Evolutionary conservation across 805 yeast genomes (phyloP).

Genomic region (Sugiyamaella mastotermitis): DNA sequence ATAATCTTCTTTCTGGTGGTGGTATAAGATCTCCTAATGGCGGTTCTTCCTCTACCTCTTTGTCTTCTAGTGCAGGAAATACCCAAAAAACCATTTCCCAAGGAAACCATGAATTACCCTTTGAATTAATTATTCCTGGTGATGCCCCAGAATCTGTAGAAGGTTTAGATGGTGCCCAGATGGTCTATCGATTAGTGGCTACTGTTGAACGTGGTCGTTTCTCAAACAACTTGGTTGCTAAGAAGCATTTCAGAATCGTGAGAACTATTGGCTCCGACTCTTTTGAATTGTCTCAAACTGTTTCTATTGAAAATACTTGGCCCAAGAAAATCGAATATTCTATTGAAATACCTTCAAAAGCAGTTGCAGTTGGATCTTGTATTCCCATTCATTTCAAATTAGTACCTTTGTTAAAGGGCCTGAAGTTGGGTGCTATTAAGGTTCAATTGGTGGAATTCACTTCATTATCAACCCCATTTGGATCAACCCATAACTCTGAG

Average conservation of each 20-base stretch:
- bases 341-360: slow-evolving; percentile 78
- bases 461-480: slow-evolving; percentile 40
- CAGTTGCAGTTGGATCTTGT: slow-evolving; percentile 82
- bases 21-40: slow-evolving; percentile 1
- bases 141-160: slow-evolving; percentile 81
- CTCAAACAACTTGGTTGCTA: slow-evolving; percentile 55
- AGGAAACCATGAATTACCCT: slow-evolving; percentile 90
- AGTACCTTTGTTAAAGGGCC: slow-evolving; percentile 77
- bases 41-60: neutral
- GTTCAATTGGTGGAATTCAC: slow-evolving; percentile 64
- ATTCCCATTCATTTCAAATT: slow-evolving; percentile 63
- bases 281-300: slow-evolving; percentile 81
- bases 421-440: slow-evolving; percentile 67
- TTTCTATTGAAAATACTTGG: slow-evolving; percentile 93
- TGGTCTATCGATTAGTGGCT: slow-evolving; percentile 72
- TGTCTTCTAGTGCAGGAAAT: neutral
- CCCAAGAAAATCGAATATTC: slow-evolving; percentile 89
- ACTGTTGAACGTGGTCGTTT: slow-evolving; percentile 78
- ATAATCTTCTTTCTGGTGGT: slow-evolving; percentile 47
- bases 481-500: slow-evolving; percentile 58
- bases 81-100: slow-evolving; percentile 14
- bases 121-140: slow-evolving; percentile 80
- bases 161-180: slow-evolving; percentile 52
- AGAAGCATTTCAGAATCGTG: slow-evolving; percentile 70
- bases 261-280: slow-evolving; percentile 86